phyloP scores from a whole-genome alignment of 164 flowering plant species.

The Annona cherimola region DNA sequence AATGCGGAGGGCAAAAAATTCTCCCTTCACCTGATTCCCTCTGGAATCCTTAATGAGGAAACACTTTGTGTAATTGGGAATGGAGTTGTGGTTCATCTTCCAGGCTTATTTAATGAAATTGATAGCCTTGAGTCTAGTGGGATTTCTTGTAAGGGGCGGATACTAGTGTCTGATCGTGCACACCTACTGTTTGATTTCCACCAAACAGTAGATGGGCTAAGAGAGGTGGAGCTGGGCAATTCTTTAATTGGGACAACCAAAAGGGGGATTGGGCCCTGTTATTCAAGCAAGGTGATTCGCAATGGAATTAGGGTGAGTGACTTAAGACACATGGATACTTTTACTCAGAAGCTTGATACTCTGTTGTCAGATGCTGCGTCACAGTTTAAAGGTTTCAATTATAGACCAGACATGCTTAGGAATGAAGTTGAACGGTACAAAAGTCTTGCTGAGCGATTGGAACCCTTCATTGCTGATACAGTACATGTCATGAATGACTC shows the following conservation, averaged over 20 bases:
- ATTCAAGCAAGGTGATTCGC: constrained; percentile 79
- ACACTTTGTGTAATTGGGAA: constrained; percentile 90
- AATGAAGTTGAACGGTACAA: constrained; percentile 84
- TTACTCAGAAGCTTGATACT: constrained; percentile 83
- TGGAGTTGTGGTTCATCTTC: constrained; percentile 95
- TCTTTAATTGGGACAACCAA: constrained; percentile 93
- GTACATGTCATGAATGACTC: constrained; percentile 79
- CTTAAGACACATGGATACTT: constrained; percentile 92
- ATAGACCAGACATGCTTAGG: constrained; percentile 58
- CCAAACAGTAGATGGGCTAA: constrained; percentile 79
- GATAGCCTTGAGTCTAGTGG: constrained; percentile 85
- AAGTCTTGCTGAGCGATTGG: constrained; percentile 80
- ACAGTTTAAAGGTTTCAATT: constrained; percentile 63
- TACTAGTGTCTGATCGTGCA: constrained; percentile 91
- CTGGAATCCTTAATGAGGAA: constrained; percentile 92
- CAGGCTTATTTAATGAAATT: constrained; percentile 79
- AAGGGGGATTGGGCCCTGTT: constrained; percentile 94
- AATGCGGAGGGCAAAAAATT: constrained; percentile 91
- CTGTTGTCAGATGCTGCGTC: constrained; percentile 78
- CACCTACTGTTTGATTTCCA: constrained; percentile 91
- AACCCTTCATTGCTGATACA: constrained; percentile 85
- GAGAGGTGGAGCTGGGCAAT: constrained; percentile 86
- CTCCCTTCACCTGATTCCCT: constrained; percentile 95
- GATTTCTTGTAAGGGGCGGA: constrained; percentile 78
- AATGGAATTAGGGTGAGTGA: constrained; percentile 93